phyloP scores from a whole-genome alignment of 768 basidiomycete genomes.

The Podaxis sp. region DNA sequence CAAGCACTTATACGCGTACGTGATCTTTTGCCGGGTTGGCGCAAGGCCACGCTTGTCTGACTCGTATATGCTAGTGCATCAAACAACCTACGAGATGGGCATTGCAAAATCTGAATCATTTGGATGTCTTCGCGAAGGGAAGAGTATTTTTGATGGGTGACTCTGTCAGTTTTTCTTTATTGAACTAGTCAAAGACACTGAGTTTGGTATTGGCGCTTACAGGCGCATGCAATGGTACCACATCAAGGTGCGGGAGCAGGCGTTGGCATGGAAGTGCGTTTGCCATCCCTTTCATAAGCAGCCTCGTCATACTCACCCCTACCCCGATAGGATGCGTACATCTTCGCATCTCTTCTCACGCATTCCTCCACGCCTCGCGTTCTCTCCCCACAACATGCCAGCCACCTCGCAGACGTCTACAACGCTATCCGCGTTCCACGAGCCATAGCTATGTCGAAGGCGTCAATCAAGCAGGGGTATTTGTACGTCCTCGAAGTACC shows the following conservation, averaged over 20 bases:
- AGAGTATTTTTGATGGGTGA: slow-evolving; percentile 24
- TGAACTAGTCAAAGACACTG: not conserved
- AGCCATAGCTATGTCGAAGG: slow-evolving; percentile 22
- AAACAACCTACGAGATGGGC: slow-evolving; percentile 22
- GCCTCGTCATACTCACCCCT: not conserved
- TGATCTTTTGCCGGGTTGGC: not conserved
- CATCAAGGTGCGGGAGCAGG: slow-evolving; percentile 49
- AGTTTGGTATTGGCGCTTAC: not conserved
- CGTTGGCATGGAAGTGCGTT: slow-evolving; percentile 42
- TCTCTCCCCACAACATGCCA: slow-evolving; percentile 15
- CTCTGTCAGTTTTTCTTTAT: slow-evolving; percentile 16
- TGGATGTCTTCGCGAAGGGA: slow-evolving; percentile 18
- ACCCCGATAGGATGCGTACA: slow-evolving; percentile 31
- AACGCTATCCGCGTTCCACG: slow-evolving; percentile 24
- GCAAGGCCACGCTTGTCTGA: not conserved
- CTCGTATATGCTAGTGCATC: slow-evolving; percentile 16
- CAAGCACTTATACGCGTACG: slow-evolving; percentile 18
- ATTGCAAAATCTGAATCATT: slow-evolving; percentile 18
- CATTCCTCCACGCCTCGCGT: slow-evolving; percentile 11
- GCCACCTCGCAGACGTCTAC: slow-evolving; percentile 26
- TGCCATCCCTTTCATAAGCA: not conserved
- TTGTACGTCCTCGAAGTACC: slow-evolving; percentile 22
- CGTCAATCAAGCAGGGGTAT: slow-evolving; percentile 21
- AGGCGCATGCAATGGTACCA: slow-evolving; percentile 47
- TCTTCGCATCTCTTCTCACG: slow-evolving; percentile 30